Base-by-base conservation (phyloP, 148 eudicot species). In the Chenopodium album region DNA sequence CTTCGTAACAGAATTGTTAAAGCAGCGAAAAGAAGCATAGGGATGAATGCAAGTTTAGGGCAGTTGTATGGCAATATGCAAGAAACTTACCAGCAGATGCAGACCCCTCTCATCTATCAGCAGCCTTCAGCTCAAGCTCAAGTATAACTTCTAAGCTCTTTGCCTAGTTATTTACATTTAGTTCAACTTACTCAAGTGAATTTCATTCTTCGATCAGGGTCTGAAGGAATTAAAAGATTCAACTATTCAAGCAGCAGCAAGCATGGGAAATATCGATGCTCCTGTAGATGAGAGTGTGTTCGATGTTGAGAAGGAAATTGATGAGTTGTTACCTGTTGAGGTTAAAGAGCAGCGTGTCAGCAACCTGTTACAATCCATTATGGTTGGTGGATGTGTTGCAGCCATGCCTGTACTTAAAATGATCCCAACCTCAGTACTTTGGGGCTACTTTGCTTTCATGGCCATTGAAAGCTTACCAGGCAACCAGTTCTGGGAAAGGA, bases 361-460 rank as follows among this genome's bases (percentile, higher is more conserved):
- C 86, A 92, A 92, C 85, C 80, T 94, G 64, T 88, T 94, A 79
- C 98, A 94, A 80, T 83, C 98, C 54, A 22, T 84, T 7, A 89
- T 94, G 94, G 98, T 94, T 23, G 94, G 97, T 79, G 92, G 91
- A 52, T 94, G 98, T 82, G 97, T 94, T 73, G 97, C 92, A n/a
- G 98, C 98, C 69, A 92, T 94, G 98, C 98, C 98, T 10, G 56
- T 85, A 20, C 88, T 94, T 34, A 91, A 91, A 85, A 88, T 89
- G 98, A 94, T 94, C 34, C 98, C 98, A 20, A 92, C 98, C 23
- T 91, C 98, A 2, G 96, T 94, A 8, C 92, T 94, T 23, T 94
- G 96, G 98, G 98, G 98, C 0, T 94, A 94, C 75, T 94, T 94
- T 70, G 97, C 98, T 76, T 94, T 92, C 90, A 94, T 94, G 98